phyloP scores from a whole-genome alignment of 768 basidiomycete species.

The Hygrocybe punicea region DNA sequence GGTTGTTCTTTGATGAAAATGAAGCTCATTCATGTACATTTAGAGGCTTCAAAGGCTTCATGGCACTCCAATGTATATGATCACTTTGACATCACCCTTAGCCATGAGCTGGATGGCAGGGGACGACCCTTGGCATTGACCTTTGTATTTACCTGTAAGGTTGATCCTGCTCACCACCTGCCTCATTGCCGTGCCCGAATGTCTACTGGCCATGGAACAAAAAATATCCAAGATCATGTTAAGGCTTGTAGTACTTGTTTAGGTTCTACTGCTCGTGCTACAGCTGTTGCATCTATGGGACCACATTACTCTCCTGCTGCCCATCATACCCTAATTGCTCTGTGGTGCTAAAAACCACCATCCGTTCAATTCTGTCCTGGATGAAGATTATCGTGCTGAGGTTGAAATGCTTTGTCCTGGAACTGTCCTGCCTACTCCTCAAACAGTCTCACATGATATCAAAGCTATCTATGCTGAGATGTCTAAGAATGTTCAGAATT shows the following conservation, averaged over 20 bases:
- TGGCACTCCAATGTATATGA: conserved; percentile 17
- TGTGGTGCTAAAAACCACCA: conserved; percentile 18
- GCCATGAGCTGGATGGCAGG: neutral
- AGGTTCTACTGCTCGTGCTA: neutral
- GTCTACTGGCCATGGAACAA: conserved; percentile 9
- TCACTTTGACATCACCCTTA: conserved; percentile 14
- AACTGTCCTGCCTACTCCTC: conserved; percentile 21
- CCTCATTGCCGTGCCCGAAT: conserved; percentile 3
- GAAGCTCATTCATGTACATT: neutral
- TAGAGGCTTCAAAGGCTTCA: neutral
- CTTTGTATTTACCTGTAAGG: conserved; percentile 14
- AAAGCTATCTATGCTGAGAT: conserved; percentile 11
- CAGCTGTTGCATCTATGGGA: neutral
- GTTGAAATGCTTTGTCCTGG: conserved; percentile 29
- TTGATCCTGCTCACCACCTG: neutral
- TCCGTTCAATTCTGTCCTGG: conserved; percentile 24
- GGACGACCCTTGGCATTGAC: neutral
- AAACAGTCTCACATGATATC: conserved; percentile 23
- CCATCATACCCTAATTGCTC: conserved; percentile 25
- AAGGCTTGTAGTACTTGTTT: neutral
- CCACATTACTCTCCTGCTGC: conserved; percentile 7
- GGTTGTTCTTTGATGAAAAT: neutral
- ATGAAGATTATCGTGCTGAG: conserved; percentile 23
- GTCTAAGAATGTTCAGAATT: conserved; percentile 8
- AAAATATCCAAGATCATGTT: conserved; percentile 7